phyloP scores from a whole-genome alignment of 1,139 yeast genomes.

The Pichia sp. region DNA sequence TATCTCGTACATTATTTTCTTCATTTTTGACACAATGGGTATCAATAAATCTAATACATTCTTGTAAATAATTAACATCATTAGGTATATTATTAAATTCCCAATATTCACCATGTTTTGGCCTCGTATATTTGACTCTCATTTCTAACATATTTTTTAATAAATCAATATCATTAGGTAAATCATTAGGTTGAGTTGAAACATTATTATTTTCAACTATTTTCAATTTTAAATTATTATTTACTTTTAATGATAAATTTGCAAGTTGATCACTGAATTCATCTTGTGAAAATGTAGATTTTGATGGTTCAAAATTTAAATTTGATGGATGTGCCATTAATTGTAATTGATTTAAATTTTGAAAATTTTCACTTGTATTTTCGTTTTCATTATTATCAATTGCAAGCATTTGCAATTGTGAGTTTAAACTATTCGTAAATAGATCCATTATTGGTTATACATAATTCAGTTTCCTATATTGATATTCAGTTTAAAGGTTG shows the following conservation, averaged over 20 bases:
- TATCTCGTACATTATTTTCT: neutral
- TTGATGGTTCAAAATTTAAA: too few relatives aligned
- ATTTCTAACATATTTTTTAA: constrained; percentile 10
- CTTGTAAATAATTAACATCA: constrained; percentile 6
- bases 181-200: neutral
- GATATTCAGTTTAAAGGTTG: too few relatives aligned
- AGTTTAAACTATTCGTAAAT: constrained; percentile 7
- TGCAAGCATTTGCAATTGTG: constrained; percentile 3
- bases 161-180: constrained; percentile 9
- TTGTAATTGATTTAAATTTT: neutral
- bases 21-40: neutral
- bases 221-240: constrained; percentile 3
- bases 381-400: neutral
- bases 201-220: too few relatives aligned
- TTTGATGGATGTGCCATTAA: neutral
- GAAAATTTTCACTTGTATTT: neutral
- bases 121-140: constrained; percentile 13
- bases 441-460: constrained; percentile 1
- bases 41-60: constrained; percentile 12
- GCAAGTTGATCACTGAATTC: neutral
- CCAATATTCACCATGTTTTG: constrained; percentile 15
- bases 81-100: constrained; percentile 9
- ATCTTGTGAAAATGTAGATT: too few relatives aligned
- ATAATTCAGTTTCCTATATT: neutral
- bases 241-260: constrained; percentile 1